Base-by-base conservation (phyloP, 768 basidiomycete species). In the Mycena chlorophos region DNA sequence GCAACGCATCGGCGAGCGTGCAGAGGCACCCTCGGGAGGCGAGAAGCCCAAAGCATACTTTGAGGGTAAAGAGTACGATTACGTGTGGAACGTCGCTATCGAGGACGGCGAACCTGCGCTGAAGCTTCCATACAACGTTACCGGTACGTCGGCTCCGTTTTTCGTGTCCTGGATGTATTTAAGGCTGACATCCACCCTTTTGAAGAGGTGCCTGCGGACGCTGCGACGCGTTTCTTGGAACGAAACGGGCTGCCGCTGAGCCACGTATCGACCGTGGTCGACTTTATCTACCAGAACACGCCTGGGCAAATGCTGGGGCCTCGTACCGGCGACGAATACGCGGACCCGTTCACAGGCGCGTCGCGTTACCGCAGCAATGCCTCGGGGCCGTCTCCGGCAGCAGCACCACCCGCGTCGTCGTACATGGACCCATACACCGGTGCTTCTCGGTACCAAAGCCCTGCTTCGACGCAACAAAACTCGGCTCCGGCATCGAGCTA, bases 31-130 rank as follows among this genome's bases (percentile, higher is more conserved):
- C 89, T 96, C 49, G 91, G 94, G 22, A 85, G 87, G n/a, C 80
- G 93, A 54, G 95, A 91, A 71, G 91, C 95, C 71, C 79, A 97
- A n/a, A 88, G 89, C 66, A 72, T 55, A 48, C 42, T 62, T 58
- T 48, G 60, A 94, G 63, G 97, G 97, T 17, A 87, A 88, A 66
- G 96, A 98, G 72, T 99, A 95, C 66, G 97, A 99, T 72, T 97
- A 97, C 65, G 96, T 99, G n/a, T 98, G 98, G 65, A 95, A 97
- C 66, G 95, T 99, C 30, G 97, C 98, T 65, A 88, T 98, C 25
- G 82, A 92, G 65, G 96, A 97, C 56, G 95, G 94, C 2, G 85
- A 84, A 16, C 95, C 96, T 12, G 87, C 95, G 5, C 76, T 98
- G 60, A 98, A 98, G 67, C 79, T 99, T 20, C 96, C 96, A 0